phyloP scores from a whole-genome alignment of 2,329 filamentous ascomycete genomes.

The Coniochaeta pulveracea region DNA sequence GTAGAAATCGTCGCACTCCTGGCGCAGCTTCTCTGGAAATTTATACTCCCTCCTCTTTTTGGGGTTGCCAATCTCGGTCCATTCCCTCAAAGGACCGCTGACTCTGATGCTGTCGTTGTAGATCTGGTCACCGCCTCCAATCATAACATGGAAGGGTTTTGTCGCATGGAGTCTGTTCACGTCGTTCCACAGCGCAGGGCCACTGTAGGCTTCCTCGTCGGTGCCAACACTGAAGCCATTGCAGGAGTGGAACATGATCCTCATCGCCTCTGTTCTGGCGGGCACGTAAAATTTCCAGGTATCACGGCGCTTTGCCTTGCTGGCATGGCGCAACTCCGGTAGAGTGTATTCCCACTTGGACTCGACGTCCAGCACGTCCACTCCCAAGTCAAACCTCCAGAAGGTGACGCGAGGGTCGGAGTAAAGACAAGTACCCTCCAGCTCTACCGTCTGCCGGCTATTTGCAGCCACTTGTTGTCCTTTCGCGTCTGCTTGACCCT shows the following conservation, averaged over 20 bases:
- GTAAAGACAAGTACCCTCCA: conserved; percentile 51
- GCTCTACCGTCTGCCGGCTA: conserved; percentile 13
- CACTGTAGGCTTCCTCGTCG: conserved; percentile 76
- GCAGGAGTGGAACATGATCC: conserved; percentile 97
- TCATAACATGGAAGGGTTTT: conserved; percentile 85
- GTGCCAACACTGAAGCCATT: conserved; percentile 91
- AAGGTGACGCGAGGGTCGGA: conserved; percentile 65
- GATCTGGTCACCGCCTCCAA: conserved; percentile 90
- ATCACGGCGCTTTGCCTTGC: conserved; percentile 40
- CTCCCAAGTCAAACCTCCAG: conserved; percentile 78
- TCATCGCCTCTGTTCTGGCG: conserved; percentile 76
- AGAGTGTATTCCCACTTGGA: conserved; percentile 71
- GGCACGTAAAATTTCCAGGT: conserved; percentile 74
- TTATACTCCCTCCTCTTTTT: conserved; percentile 68
- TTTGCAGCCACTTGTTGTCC: no score
- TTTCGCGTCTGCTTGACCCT: conserved; percentile 16
- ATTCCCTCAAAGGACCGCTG: conserved; percentile 66
- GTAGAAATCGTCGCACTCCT: conserved; percentile 83
- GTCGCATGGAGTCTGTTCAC: conserved; percentile 72
- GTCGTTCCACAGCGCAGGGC: conserved; percentile 91
- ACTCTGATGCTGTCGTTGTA: conserved; percentile 93
- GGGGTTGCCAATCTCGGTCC: conserved; percentile 76
- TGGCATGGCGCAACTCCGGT: conserved; percentile 50
- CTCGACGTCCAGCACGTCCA: conserved; percentile 63
- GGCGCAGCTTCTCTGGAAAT: conserved; percentile 69